Percentiles rank a stretch among this genome's conserved stretches.
Evolutionary conservation across 129 eudicot species (phyloP).

Genomic region (Pulicaria dysenterica): DNA sequence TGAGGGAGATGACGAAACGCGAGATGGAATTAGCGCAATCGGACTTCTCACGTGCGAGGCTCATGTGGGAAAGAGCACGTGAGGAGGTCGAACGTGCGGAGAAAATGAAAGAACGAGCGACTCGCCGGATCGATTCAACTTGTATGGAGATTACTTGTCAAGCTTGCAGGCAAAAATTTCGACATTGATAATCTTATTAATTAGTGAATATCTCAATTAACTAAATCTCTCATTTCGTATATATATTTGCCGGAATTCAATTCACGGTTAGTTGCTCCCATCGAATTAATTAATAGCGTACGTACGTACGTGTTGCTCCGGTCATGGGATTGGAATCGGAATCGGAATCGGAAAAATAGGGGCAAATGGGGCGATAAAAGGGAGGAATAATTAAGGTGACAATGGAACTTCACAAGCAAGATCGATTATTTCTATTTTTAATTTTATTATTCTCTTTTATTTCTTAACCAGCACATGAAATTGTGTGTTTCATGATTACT

Average conservation of each 20-base stretch:
- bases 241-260: not conserved
- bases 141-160: slow-evolving; percentile 94
- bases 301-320: slow-evolving; percentile 15
- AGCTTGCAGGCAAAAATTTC: slow-evolving; percentile 85
- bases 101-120: slow-evolving; percentile 64
- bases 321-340: slow-evolving; percentile 22
- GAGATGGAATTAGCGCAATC: slow-evolving; percentile 85
- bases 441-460: not conserved
- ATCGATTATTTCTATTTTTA: slow-evolving; percentile 11
- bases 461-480: slow-evolving; percentile 21
- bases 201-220: not conserved
- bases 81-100: slow-evolving; percentile 76
- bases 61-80: slow-evolving; percentile 78
- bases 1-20: slow-evolving; percentile 71
- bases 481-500: slow-evolving; percentile 23
- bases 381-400: slow-evolving; percentile 28
- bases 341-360: slow-evolving; percentile 19
- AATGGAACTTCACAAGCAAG: slow-evolving; percentile 35
- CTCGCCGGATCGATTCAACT: slow-evolving; percentile 43
- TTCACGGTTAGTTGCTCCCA: slow-evolving; percentile 17
- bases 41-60: slow-evolving; percentile 76
- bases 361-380: slow-evolving; percentile 23
- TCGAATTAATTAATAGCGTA: too few species aligned
- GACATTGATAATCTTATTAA: slow-evolving; percentile 18
- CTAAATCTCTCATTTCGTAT: slow-evolving; percentile 4